These are phyloP conservation scores for Zygoascus bituminiphila DNA, from an alignment of 805 yeast species.

Conservation along the genomic window DNA sequence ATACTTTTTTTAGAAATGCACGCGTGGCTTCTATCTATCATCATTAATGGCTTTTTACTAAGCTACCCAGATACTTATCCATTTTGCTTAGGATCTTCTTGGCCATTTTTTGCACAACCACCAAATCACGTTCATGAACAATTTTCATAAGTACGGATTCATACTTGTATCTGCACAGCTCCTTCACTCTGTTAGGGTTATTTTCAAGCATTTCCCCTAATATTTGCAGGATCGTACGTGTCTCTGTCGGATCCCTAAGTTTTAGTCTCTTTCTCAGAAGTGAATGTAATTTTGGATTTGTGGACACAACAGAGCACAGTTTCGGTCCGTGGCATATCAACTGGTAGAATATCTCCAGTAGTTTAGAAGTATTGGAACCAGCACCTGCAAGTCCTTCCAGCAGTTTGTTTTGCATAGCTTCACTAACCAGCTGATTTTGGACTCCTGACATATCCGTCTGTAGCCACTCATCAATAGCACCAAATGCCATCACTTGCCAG, in stretches of 20 bases:
- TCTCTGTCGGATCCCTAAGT: background rate
- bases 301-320: slow-evolving; percentile 1
- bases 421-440: slow-evolving; percentile 10
- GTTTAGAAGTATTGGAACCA: slow-evolving; percentile 12
- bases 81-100: background rate
- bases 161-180: background rate
- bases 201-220: background rate
- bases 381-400: slow-evolving; percentile 15
- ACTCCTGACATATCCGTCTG: slow-evolving; percentile 22
- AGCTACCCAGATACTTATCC: background rate
- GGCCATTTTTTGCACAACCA: background rate
- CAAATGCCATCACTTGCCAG: slow-evolving; percentile 51
- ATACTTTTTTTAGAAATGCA: background rate
- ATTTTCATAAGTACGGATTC: background rate
- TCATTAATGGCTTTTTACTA: background rate
- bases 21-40: too few relatives aligned
- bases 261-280: background rate
- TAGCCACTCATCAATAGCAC: slow-evolving; percentile 36
- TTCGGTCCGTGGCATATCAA: slow-evolving; percentile 2
- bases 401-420: slow-evolving; percentile 4
- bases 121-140: background rate
- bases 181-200: background rate
- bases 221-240: background rate
- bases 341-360: background rate
- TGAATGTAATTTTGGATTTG: background rate